These are phyloP conservation scores for Magnolia sinica DNA, from an alignment of 164 flowering plant species.

Conservation along the genomic window DNA sequence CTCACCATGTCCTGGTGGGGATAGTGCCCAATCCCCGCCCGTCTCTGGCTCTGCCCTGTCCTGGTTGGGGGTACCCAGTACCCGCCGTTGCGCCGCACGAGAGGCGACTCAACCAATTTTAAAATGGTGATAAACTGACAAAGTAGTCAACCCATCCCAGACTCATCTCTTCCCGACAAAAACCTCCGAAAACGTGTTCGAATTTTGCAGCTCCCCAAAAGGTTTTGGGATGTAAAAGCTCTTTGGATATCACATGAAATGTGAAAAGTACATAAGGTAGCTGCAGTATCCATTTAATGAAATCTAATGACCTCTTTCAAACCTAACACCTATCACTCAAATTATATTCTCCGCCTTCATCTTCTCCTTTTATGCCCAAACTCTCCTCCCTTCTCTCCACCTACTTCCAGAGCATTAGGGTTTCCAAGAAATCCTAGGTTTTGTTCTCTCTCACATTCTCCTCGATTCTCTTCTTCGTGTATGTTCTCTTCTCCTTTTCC, in stretches of 20 bases:
- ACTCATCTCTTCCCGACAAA: not conserved
- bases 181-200: not conserved
- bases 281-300: not conserved
- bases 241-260: no score
- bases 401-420: not conserved
- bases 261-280: not conserved
- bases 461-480: not conserved
- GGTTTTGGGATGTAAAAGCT: no score
- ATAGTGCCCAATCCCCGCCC: no score
- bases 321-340: not conserved
- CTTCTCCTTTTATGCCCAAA: not conserved
- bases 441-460: not conserved
- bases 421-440: not conserved
- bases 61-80: no score
- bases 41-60: no score
- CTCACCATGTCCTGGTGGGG: no score
- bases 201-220: not conserved
- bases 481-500: not conserved
- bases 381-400: not conserved
- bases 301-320: not conserved
- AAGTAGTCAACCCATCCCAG: not conserved
- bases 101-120: no score
- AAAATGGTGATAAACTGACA: no score
- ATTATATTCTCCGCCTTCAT: not conserved
- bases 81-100: no score